Conservation (phyloP, 768 basidiomycete species). For the Podaxis sp. region DNA sequence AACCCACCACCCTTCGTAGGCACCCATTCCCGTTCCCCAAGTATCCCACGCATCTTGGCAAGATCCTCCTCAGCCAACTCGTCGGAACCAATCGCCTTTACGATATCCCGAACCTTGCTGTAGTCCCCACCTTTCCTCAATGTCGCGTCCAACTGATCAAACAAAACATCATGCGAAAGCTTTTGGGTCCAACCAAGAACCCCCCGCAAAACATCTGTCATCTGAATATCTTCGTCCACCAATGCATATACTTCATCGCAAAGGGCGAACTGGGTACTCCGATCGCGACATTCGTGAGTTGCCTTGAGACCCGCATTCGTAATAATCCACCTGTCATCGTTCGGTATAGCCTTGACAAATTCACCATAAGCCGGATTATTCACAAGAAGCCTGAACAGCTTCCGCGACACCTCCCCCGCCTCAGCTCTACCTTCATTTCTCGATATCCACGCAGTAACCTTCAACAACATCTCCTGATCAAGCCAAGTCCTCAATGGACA, state of each 20-base stretch:
- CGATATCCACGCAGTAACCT: neutral
- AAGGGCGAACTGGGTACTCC: constrained; percentile 16
- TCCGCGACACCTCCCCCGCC: constrained; percentile 3
- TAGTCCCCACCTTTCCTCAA: constrained; percentile 15
- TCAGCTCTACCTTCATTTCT: neutral
- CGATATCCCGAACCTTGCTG: constrained; percentile 19
- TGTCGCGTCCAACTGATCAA: constrained; percentile 27
- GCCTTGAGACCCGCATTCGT: constrained; percentile 4
- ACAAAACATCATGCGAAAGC: constrained; percentile 24
- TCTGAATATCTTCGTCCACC: constrained; percentile 20
- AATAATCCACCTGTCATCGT: neutral
- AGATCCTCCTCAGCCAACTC: constrained; percentile 16
- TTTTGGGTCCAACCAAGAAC: constrained; percentile 37
- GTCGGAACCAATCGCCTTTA: constrained; percentile 26
- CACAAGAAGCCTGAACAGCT: constrained; percentile 2
- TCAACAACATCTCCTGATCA: neutral
- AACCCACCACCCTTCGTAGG: constrained; percentile 23
- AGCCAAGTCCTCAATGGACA: neutral
- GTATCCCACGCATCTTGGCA: constrained; percentile 13
- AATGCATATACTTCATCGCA: constrained; percentile 36
- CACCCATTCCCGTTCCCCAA: constrained; percentile 27
- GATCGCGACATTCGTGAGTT: constrained; percentile 7
- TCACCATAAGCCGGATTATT: neutral
- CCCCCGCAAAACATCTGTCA: constrained; percentile 25
- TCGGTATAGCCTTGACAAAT: constrained; percentile 1